Conservation (phyloP, 805 yeast species). For the Priceomyces fermenticarens region DNA sequence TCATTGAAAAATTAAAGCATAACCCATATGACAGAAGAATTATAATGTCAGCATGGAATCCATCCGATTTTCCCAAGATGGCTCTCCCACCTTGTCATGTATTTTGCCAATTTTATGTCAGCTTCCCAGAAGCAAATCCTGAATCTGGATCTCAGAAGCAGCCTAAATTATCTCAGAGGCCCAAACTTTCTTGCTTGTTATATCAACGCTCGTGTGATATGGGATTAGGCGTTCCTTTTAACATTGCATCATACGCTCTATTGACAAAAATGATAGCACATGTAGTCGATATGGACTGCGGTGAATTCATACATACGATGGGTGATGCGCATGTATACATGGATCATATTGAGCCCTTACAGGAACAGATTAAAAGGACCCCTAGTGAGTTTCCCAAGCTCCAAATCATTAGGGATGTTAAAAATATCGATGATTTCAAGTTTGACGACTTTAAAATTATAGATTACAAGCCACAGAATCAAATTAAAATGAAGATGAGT, state of each 20-base stretch:
- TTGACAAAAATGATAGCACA: slow-evolving; percentile 94
- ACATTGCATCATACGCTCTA: slow-evolving; percentile 93
- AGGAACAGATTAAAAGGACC: slow-evolving; percentile 69
- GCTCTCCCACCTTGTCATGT: slow-evolving; percentile 99
- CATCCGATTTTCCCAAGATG: slow-evolving; percentile 90
- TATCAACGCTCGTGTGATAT: slow-evolving; percentile 98
- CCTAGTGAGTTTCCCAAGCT: slow-evolving; percentile 84
- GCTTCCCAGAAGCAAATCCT: slow-evolving; percentile 56
- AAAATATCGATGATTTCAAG: slow-evolving; percentile 78
- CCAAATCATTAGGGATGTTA: slow-evolving; percentile 59
- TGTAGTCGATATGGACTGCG: slow-evolving; percentile 92
- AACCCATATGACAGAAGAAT: slow-evolving; percentile 95
- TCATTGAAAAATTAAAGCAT: slow-evolving; percentile 74
- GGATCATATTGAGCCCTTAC: slow-evolving; percentile 89
- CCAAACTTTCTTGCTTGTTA: slow-evolving; percentile 78
- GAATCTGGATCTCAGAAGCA: slow-evolving; percentile 10
- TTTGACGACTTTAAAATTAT: slow-evolving; percentile 83
- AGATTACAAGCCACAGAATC: slow-evolving; percentile 76
- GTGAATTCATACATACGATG: slow-evolving; percentile 91
- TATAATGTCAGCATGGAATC: slow-evolving; percentile 97
- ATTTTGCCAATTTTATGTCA: slow-evolving; percentile 91
- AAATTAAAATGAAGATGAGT: slow-evolving; percentile 95
- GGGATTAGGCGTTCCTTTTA: slow-evolving; percentile 99
- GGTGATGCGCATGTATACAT: slow-evolving; percentile 96
- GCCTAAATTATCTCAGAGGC: slow-evolving; percentile 32